Percentiles rank a stretch among this genome's conserved stretches.
phyloP scores from a whole-genome alignment of 2,329 filamentous ascomycete species.

The Magnaporthiopsis incrustans region DNA sequence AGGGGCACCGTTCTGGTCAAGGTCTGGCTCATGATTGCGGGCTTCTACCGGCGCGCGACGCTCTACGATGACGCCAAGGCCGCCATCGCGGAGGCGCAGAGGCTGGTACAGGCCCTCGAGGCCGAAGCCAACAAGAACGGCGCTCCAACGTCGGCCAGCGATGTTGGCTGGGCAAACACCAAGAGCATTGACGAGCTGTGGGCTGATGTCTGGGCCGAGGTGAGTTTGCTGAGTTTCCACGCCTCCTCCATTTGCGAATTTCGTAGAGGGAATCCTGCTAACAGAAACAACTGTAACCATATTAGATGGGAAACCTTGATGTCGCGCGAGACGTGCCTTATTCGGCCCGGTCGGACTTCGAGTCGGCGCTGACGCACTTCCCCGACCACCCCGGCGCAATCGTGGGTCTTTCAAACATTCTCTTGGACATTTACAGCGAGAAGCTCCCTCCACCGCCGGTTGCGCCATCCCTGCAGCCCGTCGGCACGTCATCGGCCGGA shows the following conservation, averaged over 20 bases:
- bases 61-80: slow-evolving; percentile 74
- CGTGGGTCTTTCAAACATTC: slow-evolving; percentile 72
- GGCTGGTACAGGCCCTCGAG: slow-evolving; percentile 66
- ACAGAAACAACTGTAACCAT: not conserved
- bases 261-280: not conserved
- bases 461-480: slow-evolving; percentile 33
- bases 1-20: slow-evolving; percentile 54
- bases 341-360: slow-evolving; percentile 68
- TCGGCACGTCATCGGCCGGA: slow-evolving; percentile 9
- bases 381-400: slow-evolving; percentile 75
- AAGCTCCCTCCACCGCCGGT: slow-evolving; percentile 52
- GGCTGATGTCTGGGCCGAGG: slow-evolving; percentile 77
- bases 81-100: slow-evolving; percentile 73
- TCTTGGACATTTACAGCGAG: slow-evolving; percentile 77
- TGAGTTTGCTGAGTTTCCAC: slow-evolving; percentile 32
- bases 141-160: slow-evolving; percentile 23
- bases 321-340: slow-evolving; percentile 55
- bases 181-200: slow-evolving; percentile 78
- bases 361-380: slow-evolving; percentile 71
- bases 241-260: not conserved
- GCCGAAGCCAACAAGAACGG: slow-evolving; percentile 30
- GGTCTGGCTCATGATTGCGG: slow-evolving; percentile 85
- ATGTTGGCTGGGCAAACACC: slow-evolving; percentile 67
- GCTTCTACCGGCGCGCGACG: slow-evolving; percentile 75
- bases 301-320: slow-evolving; percentile 59